Evolutionary conservation across 345 rosid species (phyloP).

Genomic region (Camelina sativa): DNA sequence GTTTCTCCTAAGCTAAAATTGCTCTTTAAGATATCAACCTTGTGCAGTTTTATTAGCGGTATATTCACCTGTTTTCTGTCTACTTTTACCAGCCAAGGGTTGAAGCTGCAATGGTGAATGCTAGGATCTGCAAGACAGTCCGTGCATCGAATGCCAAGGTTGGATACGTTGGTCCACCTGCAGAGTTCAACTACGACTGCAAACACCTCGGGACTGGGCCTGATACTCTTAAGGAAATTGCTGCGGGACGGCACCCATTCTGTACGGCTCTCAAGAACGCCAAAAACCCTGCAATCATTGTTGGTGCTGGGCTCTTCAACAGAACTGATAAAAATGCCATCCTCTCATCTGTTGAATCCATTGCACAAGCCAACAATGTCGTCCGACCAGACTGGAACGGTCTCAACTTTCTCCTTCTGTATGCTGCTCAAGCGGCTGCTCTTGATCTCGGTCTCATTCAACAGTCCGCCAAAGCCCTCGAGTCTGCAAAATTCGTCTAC

Average conservation of each 20-base stretch:
- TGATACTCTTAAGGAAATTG: constrained; percentile 73
- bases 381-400: constrained; percentile 95
- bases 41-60: not conserved
- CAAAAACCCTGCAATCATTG: constrained; percentile 89
- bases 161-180: constrained; percentile 79
- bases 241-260: constrained; percentile 82
- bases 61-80: constrained; percentile 31
- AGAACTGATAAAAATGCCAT: constrained; percentile 80
- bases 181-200: constrained; percentile 82
- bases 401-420: constrained; percentile 78
- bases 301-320: constrained; percentile 89
- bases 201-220: constrained; percentile 94
- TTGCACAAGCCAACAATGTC: constrained; percentile 71
- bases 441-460: constrained; percentile 98
- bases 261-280: constrained; percentile 65
- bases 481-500: constrained; percentile 84
- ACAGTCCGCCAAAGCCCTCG: constrained; percentile 65
- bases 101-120: constrained; percentile 98
- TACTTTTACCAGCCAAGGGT: constrained; percentile 80
- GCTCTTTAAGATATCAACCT: not conserved
- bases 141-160: constrained; percentile 85
- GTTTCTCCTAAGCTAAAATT: not conserved
- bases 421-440: constrained; percentile 98
- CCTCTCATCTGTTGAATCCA: constrained; percentile 72
- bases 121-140: constrained; percentile 91